Evolutionary conservation across 306 rosid species (phyloP), one percentile per base, ranked within the genome.

Genomic region (Castanospermum australe): DNA sequence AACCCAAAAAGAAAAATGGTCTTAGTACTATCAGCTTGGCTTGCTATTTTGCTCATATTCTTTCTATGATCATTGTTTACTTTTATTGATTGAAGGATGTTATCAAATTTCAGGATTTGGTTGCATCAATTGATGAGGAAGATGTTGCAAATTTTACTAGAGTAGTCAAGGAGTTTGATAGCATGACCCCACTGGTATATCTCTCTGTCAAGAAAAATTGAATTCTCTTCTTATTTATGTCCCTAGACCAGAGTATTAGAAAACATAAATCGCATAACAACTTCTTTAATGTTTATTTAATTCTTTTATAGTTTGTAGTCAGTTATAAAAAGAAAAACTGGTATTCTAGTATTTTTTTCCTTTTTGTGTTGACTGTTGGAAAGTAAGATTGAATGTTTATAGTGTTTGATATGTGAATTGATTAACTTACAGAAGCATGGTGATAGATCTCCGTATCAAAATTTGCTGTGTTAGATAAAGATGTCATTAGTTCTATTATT

Each of bases 71-170:
- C 45, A 2, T 47, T 56, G 44, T 66, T 82, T 73, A 60, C 28
- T 79, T 77, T 51, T 79, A n/a, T 75, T 54, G 13, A 30, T 80
- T 71, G 35, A n/a, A 62, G 56, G 41, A 12, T 73, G 13, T 80
- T 51, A 12, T 71, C 38, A 12, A 25, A 41, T 65, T 75, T 83
- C 84, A 83, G 91, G 87, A 85, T 80, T 77, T 87, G 83, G 83
- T 71, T 66, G 65, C 85, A 54, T 66, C 90, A 84, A 72, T 87
- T 76, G 88, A 82, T 21, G 84, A 79, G 64, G 88, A 76, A 79
- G 90, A 87, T 79, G 86, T 79, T 71, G 72, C 21, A 35, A 76
- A 67, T 15, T 84, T 87, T 77, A 84, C 83, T 79, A 59, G 21
- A 71, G 81, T 47, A 59, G 83, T 87, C 74, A 67, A 75, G 81